phyloP scores from a whole-genome alignment of 2,329 filamentous ascomycete genomes.

The Pyrenochaeta sp. region DNA sequence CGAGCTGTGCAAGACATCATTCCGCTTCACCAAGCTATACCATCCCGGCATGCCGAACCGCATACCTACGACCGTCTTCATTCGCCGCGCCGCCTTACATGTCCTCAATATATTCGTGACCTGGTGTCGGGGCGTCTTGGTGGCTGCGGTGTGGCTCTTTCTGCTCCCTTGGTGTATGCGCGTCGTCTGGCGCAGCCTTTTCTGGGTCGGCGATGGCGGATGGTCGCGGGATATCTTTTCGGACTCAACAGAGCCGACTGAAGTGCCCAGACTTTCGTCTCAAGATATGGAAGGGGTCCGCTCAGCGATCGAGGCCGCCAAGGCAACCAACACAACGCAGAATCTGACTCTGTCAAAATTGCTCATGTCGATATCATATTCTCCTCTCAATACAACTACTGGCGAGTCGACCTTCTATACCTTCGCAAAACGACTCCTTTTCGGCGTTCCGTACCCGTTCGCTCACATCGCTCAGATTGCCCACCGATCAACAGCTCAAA shows the following conservation, averaged over 20 bases:
- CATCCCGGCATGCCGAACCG: constrained; percentile 89
- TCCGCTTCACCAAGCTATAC: constrained; percentile 98
- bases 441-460: constrained; percentile 38
- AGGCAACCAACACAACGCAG: constrained; percentile 26
- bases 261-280: constrained; percentile 2
- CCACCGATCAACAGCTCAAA: constrained; percentile 33
- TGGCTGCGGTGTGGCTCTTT: constrained; percentile 86
- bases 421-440: constrained; percentile 55
- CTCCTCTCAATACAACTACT: constrained; percentile 47
- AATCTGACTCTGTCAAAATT: constrained; percentile 38
- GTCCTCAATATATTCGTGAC: constrained; percentile 74
- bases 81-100: constrained; percentile 80
- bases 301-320: constrained; percentile 29
- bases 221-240: constrained; percentile 60
- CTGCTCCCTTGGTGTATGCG: constrained; percentile 91
- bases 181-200: constrained; percentile 89
- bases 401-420: constrained; percentile 57
- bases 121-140: constrained; percentile 80
- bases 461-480: constrained; percentile 30
- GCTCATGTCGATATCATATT: constrained; percentile 50
- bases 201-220: constrained; percentile 89
- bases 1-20: constrained; percentile 98
- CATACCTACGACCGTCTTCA: constrained; percentile 81
- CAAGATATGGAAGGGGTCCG: constrained; percentile 28
- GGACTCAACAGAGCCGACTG: constrained; percentile 14